phyloP scores from a whole-genome alignment of 306 rosid genomes.

The Cucumis melo region DNA sequence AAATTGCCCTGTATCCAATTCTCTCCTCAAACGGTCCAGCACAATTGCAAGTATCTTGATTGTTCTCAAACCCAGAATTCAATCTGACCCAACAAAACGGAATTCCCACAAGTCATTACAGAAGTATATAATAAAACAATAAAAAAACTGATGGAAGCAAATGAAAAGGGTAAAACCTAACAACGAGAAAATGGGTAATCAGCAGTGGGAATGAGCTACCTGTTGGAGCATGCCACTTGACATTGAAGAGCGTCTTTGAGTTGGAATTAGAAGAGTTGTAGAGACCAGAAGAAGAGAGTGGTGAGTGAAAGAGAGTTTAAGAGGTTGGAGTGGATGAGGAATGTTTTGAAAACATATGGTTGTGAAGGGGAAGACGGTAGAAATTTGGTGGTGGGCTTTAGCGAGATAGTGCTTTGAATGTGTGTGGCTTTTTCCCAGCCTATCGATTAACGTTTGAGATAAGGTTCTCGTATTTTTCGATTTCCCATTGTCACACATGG shows the following conservation, averaged over 20 bases:
- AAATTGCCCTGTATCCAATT: slow-evolving; percentile 8
- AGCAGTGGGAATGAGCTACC: neutral
- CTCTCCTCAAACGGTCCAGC: neutral
- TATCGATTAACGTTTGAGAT: slow-evolving; percentile 26
- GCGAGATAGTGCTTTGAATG: neutral
- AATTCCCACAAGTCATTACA: neutral
- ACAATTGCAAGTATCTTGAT: neutral
- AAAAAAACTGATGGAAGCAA: neutral
- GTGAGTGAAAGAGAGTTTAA: neutral
- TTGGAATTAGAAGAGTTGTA: neutral
- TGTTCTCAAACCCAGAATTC: neutral
- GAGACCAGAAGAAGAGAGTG: neutral
- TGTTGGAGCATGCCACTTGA: neutral
- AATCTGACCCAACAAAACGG: slow-evolving; percentile 1
- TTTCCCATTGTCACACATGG: neutral
- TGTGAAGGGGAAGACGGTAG: slow-evolving; percentile 7
- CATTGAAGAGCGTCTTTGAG: neutral
- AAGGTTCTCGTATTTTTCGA: slow-evolving; percentile 11
- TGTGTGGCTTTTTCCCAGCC: slow-evolving; percentile 63
- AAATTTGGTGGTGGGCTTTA: neutral
- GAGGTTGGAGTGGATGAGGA: slow-evolving; percentile 1
- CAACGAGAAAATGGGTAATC: neutral
- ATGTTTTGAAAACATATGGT: slow-evolving; percentile 27
- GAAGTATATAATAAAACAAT: neutral
- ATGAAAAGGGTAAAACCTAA: neutral